These are phyloP conservation scores for Fraxinus angustifolia DNA, from an alignment of 305 asterid species.

Conservation along the genomic window DNA sequence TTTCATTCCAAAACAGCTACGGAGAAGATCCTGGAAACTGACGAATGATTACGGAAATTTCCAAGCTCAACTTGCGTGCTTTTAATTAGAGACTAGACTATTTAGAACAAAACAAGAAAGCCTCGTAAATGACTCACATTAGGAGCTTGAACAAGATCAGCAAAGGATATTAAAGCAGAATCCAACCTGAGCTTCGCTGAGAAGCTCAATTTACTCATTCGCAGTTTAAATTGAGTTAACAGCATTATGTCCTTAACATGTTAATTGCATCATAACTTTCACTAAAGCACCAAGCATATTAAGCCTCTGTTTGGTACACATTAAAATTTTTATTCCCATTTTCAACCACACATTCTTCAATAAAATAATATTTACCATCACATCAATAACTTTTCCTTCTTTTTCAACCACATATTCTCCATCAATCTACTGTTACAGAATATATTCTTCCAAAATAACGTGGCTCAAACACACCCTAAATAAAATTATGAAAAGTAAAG, in stretches of 20 bases:
- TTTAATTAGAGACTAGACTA: constrained; percentile 6
- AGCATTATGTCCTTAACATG: neutral
- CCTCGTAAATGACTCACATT: constrained; percentile 12
- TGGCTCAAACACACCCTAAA: no score
- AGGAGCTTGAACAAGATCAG: constrained; percentile 14
- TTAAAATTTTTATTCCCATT: no score
- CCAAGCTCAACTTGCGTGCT: constrained; percentile 4
- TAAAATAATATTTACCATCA: no score
- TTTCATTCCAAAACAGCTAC: constrained; percentile 7
- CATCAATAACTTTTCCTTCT: no score
- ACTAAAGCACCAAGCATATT: neutral
- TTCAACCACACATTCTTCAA: no score
- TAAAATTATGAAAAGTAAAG: neutral
- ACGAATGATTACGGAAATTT: neutral
- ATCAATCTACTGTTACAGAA: no score
- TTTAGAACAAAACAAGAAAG: constrained; percentile 5
- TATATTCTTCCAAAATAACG: no score
- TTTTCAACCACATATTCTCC: no score
- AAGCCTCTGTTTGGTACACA: no score
- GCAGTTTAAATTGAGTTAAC: constrained; percentile 15
- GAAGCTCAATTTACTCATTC: constrained; percentile 5
- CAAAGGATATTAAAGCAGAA: neutral
- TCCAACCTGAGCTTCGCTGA: neutral
- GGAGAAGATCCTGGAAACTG: constrained; percentile 17
- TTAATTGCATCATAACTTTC: neutral